Evolutionary conservation across 371 early-diverging fungal genomes (phyloP).

Genomic region (Entomophthora muscae): DNA sequence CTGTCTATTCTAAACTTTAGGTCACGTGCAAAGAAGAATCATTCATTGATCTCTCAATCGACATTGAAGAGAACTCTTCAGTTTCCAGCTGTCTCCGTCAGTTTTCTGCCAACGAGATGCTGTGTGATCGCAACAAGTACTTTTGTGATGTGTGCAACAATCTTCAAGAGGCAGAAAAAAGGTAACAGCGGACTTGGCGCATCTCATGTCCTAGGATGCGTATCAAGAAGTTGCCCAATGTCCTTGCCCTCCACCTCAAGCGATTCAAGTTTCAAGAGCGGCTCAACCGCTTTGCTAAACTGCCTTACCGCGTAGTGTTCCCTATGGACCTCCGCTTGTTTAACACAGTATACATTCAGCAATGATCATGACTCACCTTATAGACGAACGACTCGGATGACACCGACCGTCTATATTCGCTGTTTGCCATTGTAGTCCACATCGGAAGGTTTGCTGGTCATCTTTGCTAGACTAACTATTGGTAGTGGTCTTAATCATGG

Average conservation of each 20-base stretch:
- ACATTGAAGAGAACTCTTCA: conserved; percentile 88
- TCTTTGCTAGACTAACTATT: not conserved
- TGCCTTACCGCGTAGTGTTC: conserved; percentile 87
- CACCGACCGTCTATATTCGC: conserved; percentile 63
- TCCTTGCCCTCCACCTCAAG: conserved; percentile 87
- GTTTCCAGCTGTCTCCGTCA: conserved; percentile 79
- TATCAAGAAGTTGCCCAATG: conserved; percentile 79
- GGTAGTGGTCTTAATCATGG: conserved; percentile 86
- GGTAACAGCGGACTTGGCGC: conserved; percentile 19
- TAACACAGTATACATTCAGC: conserved; percentile 46
- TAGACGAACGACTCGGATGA: conserved; percentile 72
- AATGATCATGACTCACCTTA: not conserved
- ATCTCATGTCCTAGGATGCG: conserved; percentile 57
- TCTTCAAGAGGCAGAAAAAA: conserved; percentile 89
- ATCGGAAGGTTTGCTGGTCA: conserved; percentile 49
- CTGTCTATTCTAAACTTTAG: conserved; percentile 15
- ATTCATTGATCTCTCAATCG: conserved; percentile 88
- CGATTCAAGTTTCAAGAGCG: conserved; percentile 93
- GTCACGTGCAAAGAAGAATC: conserved; percentile 86
- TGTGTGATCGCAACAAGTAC: conserved; percentile 91
- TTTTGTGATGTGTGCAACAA: conserved; percentile 88
- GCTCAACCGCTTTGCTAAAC: conserved; percentile 73
- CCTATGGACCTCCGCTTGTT: conserved; percentile 84
- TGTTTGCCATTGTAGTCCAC: conserved; percentile 85
- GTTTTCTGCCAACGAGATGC: conserved; percentile 83